Base-by-base conservation (phyloP, 768 basidiomycete genomes). In the Dendrothele bispora region DNA sequence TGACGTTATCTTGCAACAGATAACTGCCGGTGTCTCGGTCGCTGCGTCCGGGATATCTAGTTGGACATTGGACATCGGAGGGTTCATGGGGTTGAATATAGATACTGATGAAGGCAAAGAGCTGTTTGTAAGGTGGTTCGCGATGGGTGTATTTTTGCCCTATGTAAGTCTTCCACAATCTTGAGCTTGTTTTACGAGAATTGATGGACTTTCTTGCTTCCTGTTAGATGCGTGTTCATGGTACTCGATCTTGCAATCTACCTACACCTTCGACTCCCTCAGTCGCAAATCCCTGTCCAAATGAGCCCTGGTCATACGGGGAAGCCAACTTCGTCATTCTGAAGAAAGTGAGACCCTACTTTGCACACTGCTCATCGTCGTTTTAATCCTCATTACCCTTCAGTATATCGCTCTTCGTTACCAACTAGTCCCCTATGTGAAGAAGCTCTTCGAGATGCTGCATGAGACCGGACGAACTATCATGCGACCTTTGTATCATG, bases 221-320 rank as follows among this genome's bases (percentile, higher is more conserved):
- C n/a, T n/a, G n/a, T n/a, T 43, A 66, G 63, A 64, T 59, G 44
- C 63, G 64, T n/a, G 63, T 61, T 18, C 64, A 66, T 54, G 64
- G 64, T 37, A 54, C 51, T 17, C 57, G 67, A 7, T 49, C 28
- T 20, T 69, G 67, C 48, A 65, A 61, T 38, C 20, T 69, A 15
- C 49, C 61, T 25, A 18, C 47, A 10, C 49, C 48, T 4, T 26
- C 61, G 26, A 47, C 50, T 25, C 65, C 56, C 25, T 48, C 55
- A n/a, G 39, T 56, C 43, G 67, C 66, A 8, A 69, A 69, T 46
- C 56, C 57, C n/a, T 69, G 67, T 47, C 65, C 63, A 14, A 69
- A 69, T 34, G 67, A 69, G 64, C 67, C 66, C n/a, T 69, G 69
- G 69, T 56, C 65, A 0, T 68, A 69, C 39, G 69, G 68, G 10